Base-by-base conservation (phyloP, 2,329 filamentous ascomycete genomes). In the Pleomassaria siparia region DNA sequence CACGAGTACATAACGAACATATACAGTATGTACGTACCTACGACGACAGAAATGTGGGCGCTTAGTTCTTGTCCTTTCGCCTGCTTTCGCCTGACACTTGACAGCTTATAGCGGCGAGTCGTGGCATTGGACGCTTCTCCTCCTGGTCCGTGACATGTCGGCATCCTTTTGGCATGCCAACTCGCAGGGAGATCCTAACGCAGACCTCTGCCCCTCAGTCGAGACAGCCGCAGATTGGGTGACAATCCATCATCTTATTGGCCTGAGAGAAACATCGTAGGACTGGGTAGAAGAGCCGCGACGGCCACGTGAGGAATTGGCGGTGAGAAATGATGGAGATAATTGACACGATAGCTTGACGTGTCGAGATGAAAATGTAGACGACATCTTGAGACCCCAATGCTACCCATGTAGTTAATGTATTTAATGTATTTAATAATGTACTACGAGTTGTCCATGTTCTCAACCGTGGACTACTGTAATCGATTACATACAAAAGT, bases 251-350 rank as follows among this genome's bases (percentile, higher is more conserved):
- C 6, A 18, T 4, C 18, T 37, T 12, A 37, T 37, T 37, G 35
- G 35, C 35, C 18, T 20, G 35, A 20, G 18, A 37, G 18, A n/a
- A 5, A 37, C 6, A 4, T 10, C 3, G 18, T 10, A 21, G 18
- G n/a, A n/a, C n/a, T n/a, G n/a, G n/a, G 18, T 11, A 37, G 32
- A 20, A 37, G 35, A 37, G 24, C 3, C 11, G 18, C 35, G 13
- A 22, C 10, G 18, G 20, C 18, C 35, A 12, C 35, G 35, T 22
- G 35, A 37, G 35, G 18, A 37, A 22, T 37, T 11, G 35, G 35
- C 35, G 35, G 35, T 37, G 35, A 37, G n/a, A n/a, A n/a, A n/a
- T n/a, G n/a, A n/a, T n/a, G n/a, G n/a, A 24, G 35, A 37, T 13
- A 6, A n/a, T 8, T 3, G 35, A 37, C 18, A 20, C 18, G 13